Evolutionary conservation across 371 early-diverging fungal genomes (phyloP), one percentile per base, ranked within the genome.

Genomic region (Sporodiniella umbellata): DNA sequence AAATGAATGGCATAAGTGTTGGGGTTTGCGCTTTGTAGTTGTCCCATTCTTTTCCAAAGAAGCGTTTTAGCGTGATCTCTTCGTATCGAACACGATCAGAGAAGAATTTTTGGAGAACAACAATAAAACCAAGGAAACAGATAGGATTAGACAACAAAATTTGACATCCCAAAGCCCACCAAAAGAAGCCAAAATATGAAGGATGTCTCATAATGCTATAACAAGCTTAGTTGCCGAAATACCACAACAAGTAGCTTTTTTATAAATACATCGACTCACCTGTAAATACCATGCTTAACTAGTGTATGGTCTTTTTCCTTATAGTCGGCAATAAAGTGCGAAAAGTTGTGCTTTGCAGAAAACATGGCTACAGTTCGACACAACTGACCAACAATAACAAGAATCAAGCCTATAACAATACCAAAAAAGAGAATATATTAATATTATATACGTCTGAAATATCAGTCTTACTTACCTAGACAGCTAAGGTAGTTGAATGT

Each of bases 141-240:
- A 93, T 60, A 0, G 90, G 92, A 58, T 94, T 94, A 47, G 76
- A 64, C 48, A 88, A 58, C 42, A 87, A 46, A 3, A 87, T 42
- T 60, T 93, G 93, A 1, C 84, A 76, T 14, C 86, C 84, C 14
- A 88, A 21, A 0, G 84, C 90, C 90, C 90, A 94, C 72, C 86
- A 89, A 60, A 84, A 92, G 59, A 92, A 94, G 24, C 89, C 92
- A 58, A 91, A 86, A 56, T 94, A 94, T 28, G 92, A 83, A n/a
- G 95, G 95, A 62, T 94, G 95, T 15, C 95, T 85, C 68, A 90
- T 76, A 15, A 81, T 44, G 33, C 80, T 84, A 31, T 31, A 25
- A 15, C 4, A 28, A 28, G 10, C 30, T 10, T 10, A 28, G 30
- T 42, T 17, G 10, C 7, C 24, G 1, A 14, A 18, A 33, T 6